Evolutionary conservation across 2,329 filamentous ascomycete genomes (phyloP), one percentile per base, ranked within the genome.

Genomic region (Colletotrichum sp.): DNA sequence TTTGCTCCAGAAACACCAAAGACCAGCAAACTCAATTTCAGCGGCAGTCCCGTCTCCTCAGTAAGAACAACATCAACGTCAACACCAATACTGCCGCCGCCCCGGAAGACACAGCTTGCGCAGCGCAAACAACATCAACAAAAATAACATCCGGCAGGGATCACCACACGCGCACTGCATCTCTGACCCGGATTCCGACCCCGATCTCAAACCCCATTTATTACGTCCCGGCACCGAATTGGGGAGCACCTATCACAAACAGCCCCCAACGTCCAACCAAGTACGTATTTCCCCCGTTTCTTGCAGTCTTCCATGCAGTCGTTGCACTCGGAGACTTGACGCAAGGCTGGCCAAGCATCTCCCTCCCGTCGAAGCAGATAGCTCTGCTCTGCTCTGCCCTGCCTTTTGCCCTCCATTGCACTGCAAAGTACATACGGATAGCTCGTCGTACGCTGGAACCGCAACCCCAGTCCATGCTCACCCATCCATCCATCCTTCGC

Each of bases 141-240:
- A n/a, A n/a, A n/a, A 49, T n/a, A 49, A 49, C 72, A 63, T 49
- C 49, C 49, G 72, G n/a, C 72, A 75, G 69, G 72, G 62, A 67
- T 72, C 67, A 65, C 27, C 39, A 49, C 39, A 49, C 15, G 69
- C 62, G 8, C 69, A 62, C 55, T 63, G 62, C 72, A 66, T 59
- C 67, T 65, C 49, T 22, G 68, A 75, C 69, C 72, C 72, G 69
- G 52, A 32, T 75, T 72, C 72, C 72, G 72, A 75, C 69, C 62
- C 36, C 72, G 52, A 75, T 75, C 69, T 75, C 39, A 34, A 32
- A 44, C 62, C 61, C 52, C 69, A 71, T 71, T 16, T 22, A 32
- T 39, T 44, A 22, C 49, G 22, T 49, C n/a, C 49, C 57, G 27
- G 44, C 8, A 32, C 65, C 64, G 36, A 44, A n/a, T 49, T 49